Base-by-base conservation (phyloP, 768 basidiomycete genomes). In the Leccinum boreale region DNA sequence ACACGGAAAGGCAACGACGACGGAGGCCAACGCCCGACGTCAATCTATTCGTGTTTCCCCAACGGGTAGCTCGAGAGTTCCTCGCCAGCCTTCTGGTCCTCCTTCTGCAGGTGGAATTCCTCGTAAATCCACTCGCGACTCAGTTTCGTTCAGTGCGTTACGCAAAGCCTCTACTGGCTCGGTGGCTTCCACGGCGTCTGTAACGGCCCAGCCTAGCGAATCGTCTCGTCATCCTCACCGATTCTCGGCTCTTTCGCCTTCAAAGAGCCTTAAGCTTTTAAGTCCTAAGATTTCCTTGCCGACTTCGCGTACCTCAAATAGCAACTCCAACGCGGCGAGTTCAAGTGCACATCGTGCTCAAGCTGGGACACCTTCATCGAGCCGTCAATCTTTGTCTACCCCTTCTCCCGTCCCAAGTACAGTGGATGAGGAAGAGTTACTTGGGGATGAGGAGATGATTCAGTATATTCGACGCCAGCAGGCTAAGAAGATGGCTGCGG, bases 361-460 rank as follows among this genome's bases (percentile, higher is more conserved):
- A 59, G 80, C 85, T 64, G 73, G 79, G 39, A 77, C 89, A 2
- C 88, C 87, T 14, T 85, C 89, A 1, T 84, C 85, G 4, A 87
- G 86, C 65, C 81, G 87, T 35, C 85, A 89, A 58, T 89, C 89
- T 21, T 72, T 88, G 23, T 92, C 89, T 4, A 92, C 90, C 2
- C 91, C 92, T 3, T 96, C 94, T 2, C 94, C 94, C 0, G 84
- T 82, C 6, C 87, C 87, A 26, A 86, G 84, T 63, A 77, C 82
- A 3, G 77, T 90, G 3, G 92, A 92, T 58, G 94, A 95, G 58
- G 93, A 95, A 60, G 92, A 95, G 70, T 52, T 89, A 7, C 75
- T 90, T 17, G 97, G 92, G 15, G 97, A 99, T 68, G 94, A 97
- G 60, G 97, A 99, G 76, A 99, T 99, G 97, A 74, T 90, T 67